A percentile compares a stretch with the other conserved stretches of the same genome.
Evolutionary conservation across 2,329 filamentous ascomycete species (phyloP).

Genomic region (Cryphonectria radicalis): DNA sequence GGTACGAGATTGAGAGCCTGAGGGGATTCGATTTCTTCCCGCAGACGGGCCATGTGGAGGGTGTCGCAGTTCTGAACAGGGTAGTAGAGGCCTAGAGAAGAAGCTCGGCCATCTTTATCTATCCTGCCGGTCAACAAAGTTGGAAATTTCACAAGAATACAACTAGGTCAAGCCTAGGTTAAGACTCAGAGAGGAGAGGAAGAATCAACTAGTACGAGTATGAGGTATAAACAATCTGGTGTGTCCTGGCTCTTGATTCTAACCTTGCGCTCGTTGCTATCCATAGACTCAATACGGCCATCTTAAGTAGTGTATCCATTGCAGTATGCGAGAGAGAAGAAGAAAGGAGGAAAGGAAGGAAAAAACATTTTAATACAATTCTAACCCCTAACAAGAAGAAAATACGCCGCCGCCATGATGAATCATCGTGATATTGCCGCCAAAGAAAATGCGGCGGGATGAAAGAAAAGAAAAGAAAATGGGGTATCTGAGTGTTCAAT

Average conservation of each 20-base stretch:
- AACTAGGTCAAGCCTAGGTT: neutral
- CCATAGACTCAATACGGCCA: neutral
- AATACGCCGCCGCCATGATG: slow-evolving; percentile 14
- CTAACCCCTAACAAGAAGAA: slow-evolving; percentile 8
- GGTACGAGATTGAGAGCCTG: slow-evolving; percentile 88
- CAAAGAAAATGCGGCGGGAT: slow-evolving; percentile 1
- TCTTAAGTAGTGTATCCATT: neutral
- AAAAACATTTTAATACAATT: slow-evolving; percentile 8
- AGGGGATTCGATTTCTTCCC: slow-evolving; percentile 97
- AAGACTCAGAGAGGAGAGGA: no score
- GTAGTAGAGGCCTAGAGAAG: slow-evolving; percentile 36
- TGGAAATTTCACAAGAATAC: neutral
- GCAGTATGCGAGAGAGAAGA: neutral
- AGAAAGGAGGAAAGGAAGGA: neutral
- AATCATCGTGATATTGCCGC: slow-evolving; percentile 8
- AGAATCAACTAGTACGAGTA: neutral
- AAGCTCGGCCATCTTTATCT: slow-evolving; percentile 20
- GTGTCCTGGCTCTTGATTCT: neutral
- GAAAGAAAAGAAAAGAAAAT: neutral
- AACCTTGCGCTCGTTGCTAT: neutral
- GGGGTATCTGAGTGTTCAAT: slow-evolving; percentile 19
- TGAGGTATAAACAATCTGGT: neutral
- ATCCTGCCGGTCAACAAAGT: neutral
- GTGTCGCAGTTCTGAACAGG: slow-evolving; percentile 66
- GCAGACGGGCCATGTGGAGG: slow-evolving; percentile 75